A percentile compares a stretch with the other conserved stretches of the same genome.
Conservation (phyloP, 2,329 filamentous ascomycete species). For the Penicillium sp. region DNA sequence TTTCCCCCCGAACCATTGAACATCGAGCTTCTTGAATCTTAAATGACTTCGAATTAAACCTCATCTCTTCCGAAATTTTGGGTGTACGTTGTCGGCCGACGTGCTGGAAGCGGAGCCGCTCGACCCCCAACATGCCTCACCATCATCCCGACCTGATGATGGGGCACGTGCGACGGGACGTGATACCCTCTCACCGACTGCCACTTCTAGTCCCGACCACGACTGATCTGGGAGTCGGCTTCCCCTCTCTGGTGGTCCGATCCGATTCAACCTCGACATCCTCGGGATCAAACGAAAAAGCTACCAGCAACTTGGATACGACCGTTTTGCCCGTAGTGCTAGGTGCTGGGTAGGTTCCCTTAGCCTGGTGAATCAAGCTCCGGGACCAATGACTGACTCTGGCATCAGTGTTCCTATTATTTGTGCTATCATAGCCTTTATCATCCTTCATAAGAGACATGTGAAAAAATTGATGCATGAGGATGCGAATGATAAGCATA, state of each 20-base stretch:
- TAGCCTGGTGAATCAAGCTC: background rate
- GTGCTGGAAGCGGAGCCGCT: conserved; percentile 8
- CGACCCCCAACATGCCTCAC: conserved; percentile 21
- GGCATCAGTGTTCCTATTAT: conserved; percentile 70
- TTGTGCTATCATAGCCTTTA: conserved; percentile 64
- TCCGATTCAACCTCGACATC: conserved; percentile 18
- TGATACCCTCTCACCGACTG: conserved; percentile 27
- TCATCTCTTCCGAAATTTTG: background rate
- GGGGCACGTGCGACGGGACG: conserved; percentile 25
- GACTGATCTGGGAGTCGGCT: conserved; percentile 5
- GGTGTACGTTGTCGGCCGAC: conserved; percentile 10
- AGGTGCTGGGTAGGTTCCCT: conserved; percentile 65
- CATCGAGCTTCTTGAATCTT: background rate
- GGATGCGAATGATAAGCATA: conserved; percentile 83
- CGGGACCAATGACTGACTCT: conserved; percentile 21
- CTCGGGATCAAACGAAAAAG: conserved; percentile 57
- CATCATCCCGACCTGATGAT: conserved; percentile 29
- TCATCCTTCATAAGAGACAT: conserved; percentile 78
- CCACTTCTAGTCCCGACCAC: conserved; percentile 21
- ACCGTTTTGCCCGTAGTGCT: conserved; percentile 67
- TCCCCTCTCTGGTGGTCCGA: conserved; percentile 32
- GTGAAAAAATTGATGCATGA: conserved; percentile 70
- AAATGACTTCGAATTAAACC: conserved; percentile 12
- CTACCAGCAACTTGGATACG: conserved; percentile 52
- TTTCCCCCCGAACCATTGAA: background rate